Conservation (phyloP, 805 yeast genomes). For the Hanseniaspora mollemarum region DNA sequence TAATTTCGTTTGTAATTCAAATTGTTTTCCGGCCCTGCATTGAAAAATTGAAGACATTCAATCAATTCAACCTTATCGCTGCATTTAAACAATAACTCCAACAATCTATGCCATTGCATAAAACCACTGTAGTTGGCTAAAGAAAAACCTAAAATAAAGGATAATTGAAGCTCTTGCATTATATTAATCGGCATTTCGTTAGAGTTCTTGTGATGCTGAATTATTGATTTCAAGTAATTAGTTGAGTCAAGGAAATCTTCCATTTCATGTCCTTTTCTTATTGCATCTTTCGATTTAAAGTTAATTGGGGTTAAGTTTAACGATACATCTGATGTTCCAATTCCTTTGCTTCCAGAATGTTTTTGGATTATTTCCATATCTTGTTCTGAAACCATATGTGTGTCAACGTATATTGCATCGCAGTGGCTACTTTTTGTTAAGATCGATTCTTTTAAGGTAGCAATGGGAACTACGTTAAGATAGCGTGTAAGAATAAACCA, state of each 20-base stretch:
- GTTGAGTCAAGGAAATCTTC: conserved; percentile 47
- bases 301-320: conserved; percentile 22
- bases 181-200: conserved; percentile 24
- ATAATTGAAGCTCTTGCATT: conserved; percentile 45
- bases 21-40: background rate
- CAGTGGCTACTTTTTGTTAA: background rate
- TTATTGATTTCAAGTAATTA: conserved; percentile 40
- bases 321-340: no score
- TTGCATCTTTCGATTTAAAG: conserved; percentile 27
- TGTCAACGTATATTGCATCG: conserved; percentile 22
- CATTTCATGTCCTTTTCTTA: conserved; percentile 34
- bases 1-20: conserved; percentile 1
- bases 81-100: conserved; percentile 29
- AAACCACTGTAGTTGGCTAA: conserved; percentile 55
- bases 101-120: conserved; percentile 49
- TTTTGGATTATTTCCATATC: conserved; percentile 20
- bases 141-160: conserved; percentile 38
- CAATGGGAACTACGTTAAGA: background rate
- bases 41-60: background rate
- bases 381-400: conserved; percentile 26
- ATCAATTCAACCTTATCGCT: background rate
- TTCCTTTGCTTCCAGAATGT: background rate
- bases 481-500: background rate
- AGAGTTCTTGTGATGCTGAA: conserved; percentile 25
- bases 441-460: background rate